Conservation (phyloP, 1,139 yeast genomes). For the Diutina siamensis region DNA sequence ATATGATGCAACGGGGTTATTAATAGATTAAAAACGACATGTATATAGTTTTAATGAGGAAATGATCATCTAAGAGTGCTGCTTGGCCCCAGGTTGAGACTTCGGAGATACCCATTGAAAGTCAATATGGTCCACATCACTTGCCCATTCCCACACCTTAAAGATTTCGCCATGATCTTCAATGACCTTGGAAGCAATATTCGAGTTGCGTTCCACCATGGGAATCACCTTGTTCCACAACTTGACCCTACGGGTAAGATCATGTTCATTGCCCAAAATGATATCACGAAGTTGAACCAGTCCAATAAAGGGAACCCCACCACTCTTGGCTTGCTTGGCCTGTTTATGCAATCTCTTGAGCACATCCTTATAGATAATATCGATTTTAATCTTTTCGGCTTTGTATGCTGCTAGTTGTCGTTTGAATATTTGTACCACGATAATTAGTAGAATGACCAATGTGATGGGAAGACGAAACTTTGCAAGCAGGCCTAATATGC, state of each 20-base stretch:
- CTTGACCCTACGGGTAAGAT: constrained; percentile 29
- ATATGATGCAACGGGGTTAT: background rate
- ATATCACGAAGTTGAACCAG: constrained; percentile 71
- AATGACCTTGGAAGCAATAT: constrained; percentile 45
- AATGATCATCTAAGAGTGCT: too few species aligned
- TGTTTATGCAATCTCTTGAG: constrained; percentile 34
- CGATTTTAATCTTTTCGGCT: constrained; percentile 20
- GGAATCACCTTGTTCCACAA: constrained; percentile 57
- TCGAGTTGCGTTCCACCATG: constrained; percentile 55
- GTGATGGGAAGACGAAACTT: constrained; percentile 30
- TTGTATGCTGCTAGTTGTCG: constrained; percentile 23
- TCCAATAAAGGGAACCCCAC: constrained; percentile 43
- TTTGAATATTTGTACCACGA: constrained; percentile 17
- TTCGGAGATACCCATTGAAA: constrained; percentile 2
- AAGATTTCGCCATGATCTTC: constrained; percentile 82
- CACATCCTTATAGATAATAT: constrained; percentile 30
- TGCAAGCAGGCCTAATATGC: constrained; percentile 37
- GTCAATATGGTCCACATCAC: constrained; percentile 13
- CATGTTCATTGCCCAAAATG: constrained; percentile 37
- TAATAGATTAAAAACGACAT: background rate
- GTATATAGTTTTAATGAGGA: background rate
- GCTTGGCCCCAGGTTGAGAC: background rate
- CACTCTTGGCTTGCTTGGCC: constrained; percentile 18
- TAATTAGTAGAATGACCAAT: constrained; percentile 13
- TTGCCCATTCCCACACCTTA: constrained; percentile 86